phyloP scores from a whole-genome alignment of 129 eudicot genomes.

The Tanacetum coccineum region DNA sequence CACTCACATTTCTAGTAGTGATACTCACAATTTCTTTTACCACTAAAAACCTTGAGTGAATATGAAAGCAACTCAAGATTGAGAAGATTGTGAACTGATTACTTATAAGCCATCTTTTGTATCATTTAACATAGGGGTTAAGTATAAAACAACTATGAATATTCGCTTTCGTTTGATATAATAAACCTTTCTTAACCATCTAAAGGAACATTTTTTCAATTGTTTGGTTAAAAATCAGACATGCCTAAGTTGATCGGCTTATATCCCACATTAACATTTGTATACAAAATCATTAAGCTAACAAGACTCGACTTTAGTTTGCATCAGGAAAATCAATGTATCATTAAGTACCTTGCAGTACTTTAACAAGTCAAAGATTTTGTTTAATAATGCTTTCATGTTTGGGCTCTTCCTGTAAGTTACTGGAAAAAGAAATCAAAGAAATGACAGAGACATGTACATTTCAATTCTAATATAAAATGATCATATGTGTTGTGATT shows the following conservation, averaged over 20 bases:
- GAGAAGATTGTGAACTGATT: too few relatives aligned
- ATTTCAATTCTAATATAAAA: background rate
- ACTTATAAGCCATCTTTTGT: too few relatives aligned
- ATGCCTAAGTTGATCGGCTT: background rate
- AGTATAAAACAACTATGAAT: too few relatives aligned
- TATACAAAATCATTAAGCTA: too few relatives aligned
- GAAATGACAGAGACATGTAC: background rate
- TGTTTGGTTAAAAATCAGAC: background rate
- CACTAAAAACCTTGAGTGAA: too few relatives aligned
- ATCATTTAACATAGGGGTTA: too few relatives aligned
- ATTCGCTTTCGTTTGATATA: background rate
- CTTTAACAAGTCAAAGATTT: constrained; percentile 4
- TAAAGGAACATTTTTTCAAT: background rate
- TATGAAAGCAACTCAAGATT: too few relatives aligned
- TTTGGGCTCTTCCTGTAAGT: background rate
- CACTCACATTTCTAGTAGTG: too few relatives aligned
- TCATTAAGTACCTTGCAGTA: background rate
- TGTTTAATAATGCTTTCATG: background rate
- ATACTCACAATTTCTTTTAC: too few relatives aligned
- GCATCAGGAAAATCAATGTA: background rate
- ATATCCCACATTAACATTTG: background rate
- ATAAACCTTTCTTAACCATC: background rate
- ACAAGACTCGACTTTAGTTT: background rate
- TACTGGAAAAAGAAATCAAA: background rate
- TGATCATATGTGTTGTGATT: background rate